Base-by-base conservation (phyloP, 257 asterid species). In the Hygrophila difformis region DNA sequence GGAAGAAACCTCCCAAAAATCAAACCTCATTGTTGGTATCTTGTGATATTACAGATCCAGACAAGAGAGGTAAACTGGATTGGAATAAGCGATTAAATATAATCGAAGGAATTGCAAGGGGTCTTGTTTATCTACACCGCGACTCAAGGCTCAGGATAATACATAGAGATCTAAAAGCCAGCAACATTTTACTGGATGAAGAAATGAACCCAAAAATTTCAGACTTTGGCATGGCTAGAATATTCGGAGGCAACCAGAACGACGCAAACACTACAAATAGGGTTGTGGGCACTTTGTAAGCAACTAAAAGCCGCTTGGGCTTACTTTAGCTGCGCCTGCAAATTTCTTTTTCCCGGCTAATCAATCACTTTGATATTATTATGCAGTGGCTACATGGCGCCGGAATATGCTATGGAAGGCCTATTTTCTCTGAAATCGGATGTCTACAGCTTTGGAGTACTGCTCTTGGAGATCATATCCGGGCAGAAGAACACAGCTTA, bases 371-470 rank as follows among this genome's bases (percentile, higher is more conserved):
- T 5, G 12, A 5, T 17, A 2, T 53, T 29, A 21, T 49, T n/a
- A 13, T 41, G 4, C 60, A 88, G 97, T 50, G 97, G 97, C 23
- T 88, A 84, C 59, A 81, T 88, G 95, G 92, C 97, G 20, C 95
- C 95, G 1, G 97, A 88, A 53, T 88, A 88, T 68, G 97, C 97
- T 18, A 84, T 88, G 97, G 94, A 79, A 52, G 97, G 97, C 6
- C 53, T 70, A n/a, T 84, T 84, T 66, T 88, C 97, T 5, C 65
- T 79, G 23, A 88, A 84, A 51, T 84, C 95, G 6, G 97, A 88
- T 52, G 95, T 88, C 23, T 84, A 84, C 13, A 88, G 97, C 75
- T 84, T 84, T 4, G 97, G 97, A 0, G 68, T 88, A 18, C 59
- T 88, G 65, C 55, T 88, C 17, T 59, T 88, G 58, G 97, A 88